Evolutionary conservation across 2,329 filamentous ascomycete species (phyloP), one percentile per base, ranked within the genome.

Genomic region (Fusarium veterinarium): DNA sequence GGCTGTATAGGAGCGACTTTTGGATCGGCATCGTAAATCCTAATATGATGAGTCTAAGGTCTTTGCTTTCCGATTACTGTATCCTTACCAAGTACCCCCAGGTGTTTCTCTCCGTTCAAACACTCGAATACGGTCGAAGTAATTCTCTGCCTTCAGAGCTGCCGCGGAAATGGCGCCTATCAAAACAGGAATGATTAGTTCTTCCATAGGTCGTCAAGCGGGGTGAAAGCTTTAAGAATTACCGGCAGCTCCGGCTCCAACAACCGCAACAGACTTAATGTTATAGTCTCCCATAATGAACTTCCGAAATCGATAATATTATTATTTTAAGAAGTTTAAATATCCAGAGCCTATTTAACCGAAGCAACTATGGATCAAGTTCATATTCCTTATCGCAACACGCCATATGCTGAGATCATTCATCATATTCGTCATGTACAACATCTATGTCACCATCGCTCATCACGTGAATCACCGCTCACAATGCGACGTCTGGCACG

Each of bases 21-120:
- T 12, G 79, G 77, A 13, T 82, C 81, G 1, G 83, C 72, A 70
- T 89, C 87, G 64, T 87, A 87, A 58, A 88, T 88, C 87, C 87
- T 88, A 16, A 3, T 33, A 2, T 13, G 8, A 8, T 75, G n/a
- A 75, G 65, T 42, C 4, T 5, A 25, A 8, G 20, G 1, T 4
- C 35, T 13, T 4, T 19, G 8, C 6, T 4, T 10, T 13, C 10
- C 8, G 4, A 14, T n/a, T 14, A 4, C 14, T 30, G 17, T 5
- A 10, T 31, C 13, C 64, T 56, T 69, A 86, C 84, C 85, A 86
- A 73, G 84, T 86, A 20, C 85, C 85, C 1, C 85, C 85, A 0
- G 85, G 71, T 0, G 81, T 80, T 53, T 83, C 84, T 20, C 84
- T 76, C 14, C 82, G 73, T 60, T 87, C 83, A 76, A 84, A 86